A percentile compares a stretch with the other conserved stretches of the same genome.
These are phyloP conservation scores for Umbelopsis sp. DNA, from an alignment of 371 early-diverging fungal genomes.

Conservation along the genomic window DNA sequence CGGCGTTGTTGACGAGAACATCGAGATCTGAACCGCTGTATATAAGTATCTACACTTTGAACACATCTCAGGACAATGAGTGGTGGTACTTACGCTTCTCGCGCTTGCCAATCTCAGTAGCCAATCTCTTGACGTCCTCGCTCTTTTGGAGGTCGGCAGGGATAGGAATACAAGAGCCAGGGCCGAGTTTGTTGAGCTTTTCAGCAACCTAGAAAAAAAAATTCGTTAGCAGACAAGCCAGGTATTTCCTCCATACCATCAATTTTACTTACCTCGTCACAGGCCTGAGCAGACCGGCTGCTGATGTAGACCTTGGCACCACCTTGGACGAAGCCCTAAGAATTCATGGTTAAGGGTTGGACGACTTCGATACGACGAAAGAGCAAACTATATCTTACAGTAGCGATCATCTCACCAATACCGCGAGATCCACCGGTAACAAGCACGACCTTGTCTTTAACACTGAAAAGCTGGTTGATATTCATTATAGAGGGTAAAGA, in stretches of 20 bases:
- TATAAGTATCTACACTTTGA: neutral
- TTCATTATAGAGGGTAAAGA: slow-evolving; percentile 36
- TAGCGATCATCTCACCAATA: slow-evolving; percentile 65
- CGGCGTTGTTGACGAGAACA: slow-evolving; percentile 85
- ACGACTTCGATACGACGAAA: neutral
- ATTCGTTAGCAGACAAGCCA: neutral
- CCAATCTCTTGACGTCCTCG: slow-evolving; percentile 61
- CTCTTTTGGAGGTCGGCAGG: slow-evolving; percentile 76
- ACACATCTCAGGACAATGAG: neutral
- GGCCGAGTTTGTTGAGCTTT: slow-evolving; percentile 60
- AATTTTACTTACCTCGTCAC: slow-evolving; percentile 48
- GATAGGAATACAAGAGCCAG: slow-evolving; percentile 74
- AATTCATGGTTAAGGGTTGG: neutral
- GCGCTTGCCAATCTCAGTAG: slow-evolving; percentile 54
- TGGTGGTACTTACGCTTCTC: slow-evolving; percentile 55
- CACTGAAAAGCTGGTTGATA: slow-evolving; percentile 61
- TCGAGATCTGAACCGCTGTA: slow-evolving; percentile 61
- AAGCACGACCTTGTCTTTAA: slow-evolving; percentile 81
- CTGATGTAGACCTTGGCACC: slow-evolving; percentile 81
- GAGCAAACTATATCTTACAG: slow-evolving; percentile 28
- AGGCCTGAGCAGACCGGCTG: slow-evolving; percentile 64
- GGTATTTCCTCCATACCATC: neutral
- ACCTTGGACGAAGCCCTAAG: slow-evolving; percentile 69
- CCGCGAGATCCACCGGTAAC: slow-evolving; percentile 86
- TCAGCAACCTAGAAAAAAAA: slow-evolving; percentile 36